Evolutionary conservation across 495 filamentous ascomycete genomes (phyloP).

Genomic region (Hapsidospora chrysogenum): DNA sequence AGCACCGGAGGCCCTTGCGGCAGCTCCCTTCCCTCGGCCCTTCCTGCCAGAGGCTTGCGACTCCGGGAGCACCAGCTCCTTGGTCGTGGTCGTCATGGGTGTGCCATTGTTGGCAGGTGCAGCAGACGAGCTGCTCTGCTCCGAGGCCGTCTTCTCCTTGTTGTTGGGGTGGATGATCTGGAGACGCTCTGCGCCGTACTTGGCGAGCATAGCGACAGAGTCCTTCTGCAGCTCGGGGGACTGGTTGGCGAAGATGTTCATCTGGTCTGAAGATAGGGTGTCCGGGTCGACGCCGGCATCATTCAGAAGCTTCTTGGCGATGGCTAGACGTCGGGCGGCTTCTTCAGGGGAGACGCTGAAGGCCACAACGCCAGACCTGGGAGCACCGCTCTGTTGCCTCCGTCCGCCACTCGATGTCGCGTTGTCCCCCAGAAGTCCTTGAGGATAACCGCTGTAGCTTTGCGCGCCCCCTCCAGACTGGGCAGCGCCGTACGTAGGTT

Average conservation of each 20-base stretch:
- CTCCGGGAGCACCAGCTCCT: neutral
- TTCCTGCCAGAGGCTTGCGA: neutral
- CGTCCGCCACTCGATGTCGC: constrained; percentile 1
- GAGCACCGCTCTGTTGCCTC: too few relatives aligned
- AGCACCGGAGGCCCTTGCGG: neutral
- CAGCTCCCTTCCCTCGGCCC: neutral
- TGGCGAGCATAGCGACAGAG: constrained; percentile 25
- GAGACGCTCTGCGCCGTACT: constrained; percentile 25
- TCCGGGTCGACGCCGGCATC: constrained; percentile 18
- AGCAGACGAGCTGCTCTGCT: too few relatives aligned
- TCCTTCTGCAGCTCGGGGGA: constrained; percentile 24
- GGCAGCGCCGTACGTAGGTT: constrained; percentile 6
- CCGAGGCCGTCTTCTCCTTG: constrained; percentile 11
- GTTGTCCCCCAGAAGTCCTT: too few relatives aligned
- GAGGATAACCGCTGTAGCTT: too few relatives aligned
- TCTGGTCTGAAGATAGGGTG: constrained; percentile 28
- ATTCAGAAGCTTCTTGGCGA: constrained; percentile 20
- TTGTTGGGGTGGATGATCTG: constrained; percentile 24
- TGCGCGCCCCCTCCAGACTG: neutral
- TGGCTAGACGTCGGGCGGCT: constrained; percentile 19
- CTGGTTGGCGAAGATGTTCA: constrained; percentile 33
- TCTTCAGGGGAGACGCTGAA: constrained; percentile 26
- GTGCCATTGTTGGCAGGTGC: too few relatives aligned
- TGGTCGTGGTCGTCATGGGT: neutral
- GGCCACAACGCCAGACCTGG: constrained; percentile 3